phyloP scores from a whole-genome alignment of 2,329 filamentous ascomycete species.

The Hypoxylon sp. region DNA sequence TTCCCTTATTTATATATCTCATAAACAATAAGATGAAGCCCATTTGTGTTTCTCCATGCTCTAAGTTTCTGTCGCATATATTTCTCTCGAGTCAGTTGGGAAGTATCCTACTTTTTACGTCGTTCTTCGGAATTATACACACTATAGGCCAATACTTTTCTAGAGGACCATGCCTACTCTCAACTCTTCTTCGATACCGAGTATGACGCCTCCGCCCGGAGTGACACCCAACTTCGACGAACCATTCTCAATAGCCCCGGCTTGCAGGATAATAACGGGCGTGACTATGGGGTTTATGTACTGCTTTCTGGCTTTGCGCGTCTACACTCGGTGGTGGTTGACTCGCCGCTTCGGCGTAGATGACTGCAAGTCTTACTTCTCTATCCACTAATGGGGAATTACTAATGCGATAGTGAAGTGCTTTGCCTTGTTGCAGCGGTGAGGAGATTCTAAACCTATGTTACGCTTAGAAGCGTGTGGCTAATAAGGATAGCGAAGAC shows the following conservation, averaged over 20 bases:
- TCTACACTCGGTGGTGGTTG: constrained; percentile 42
- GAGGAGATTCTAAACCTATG: constrained; percentile 7
- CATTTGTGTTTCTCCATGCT: background rate
- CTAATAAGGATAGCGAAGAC: constrained; percentile 29
- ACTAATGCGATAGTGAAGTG: constrained; percentile 36
- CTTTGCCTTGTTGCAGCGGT: constrained; percentile 44
- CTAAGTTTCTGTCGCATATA: background rate
- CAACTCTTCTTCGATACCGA: constrained; percentile 31
- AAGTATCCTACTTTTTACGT: background rate
- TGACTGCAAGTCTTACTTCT: constrained; percentile 39
- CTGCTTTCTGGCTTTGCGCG: constrained; percentile 41
- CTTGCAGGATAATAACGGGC: constrained; percentile 34
- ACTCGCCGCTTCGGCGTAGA: constrained; percentile 37
- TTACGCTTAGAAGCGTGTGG: too few relatives aligned
- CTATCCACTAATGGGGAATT: background rate
- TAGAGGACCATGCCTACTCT: constrained; percentile 9
- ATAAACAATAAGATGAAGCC: background rate
- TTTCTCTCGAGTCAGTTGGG: background rate
- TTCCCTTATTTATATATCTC: background rate
- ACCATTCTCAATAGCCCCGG: constrained; percentile 30
- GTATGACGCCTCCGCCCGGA: constrained; percentile 38
- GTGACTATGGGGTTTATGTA: constrained; percentile 44
- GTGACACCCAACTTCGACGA: constrained; percentile 40
- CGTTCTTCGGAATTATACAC: background rate
- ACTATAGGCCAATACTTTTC: background rate